A percentile compares a stretch with the other conserved stretches of the same genome.
phyloP scores from a whole-genome alignment of 805 yeast species.

The Wickerhamomyces canadensis region DNA sequence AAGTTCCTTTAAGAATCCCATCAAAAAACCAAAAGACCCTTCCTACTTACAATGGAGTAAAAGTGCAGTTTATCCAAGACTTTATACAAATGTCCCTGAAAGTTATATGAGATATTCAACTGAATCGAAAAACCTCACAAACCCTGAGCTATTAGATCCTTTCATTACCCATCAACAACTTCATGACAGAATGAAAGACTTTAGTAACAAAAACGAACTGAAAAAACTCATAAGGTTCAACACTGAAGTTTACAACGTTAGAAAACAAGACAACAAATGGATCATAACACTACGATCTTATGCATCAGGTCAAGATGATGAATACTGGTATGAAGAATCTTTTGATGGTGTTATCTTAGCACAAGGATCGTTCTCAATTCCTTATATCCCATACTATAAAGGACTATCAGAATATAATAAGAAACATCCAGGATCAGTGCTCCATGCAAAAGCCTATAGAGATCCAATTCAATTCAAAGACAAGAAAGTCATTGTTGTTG shows the following conservation, averaged over 20 bases:
- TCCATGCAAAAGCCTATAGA: slow-evolving; percentile 49
- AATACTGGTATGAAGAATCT: slow-evolving; percentile 38
- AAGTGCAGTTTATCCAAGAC: slow-evolving; percentile 29
- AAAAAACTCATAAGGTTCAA: slow-evolving; percentile 30
- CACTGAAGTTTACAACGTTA: slow-evolving; percentile 35
- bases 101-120: slow-evolving; percentile 33
- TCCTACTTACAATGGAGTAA: slow-evolving; percentile 30
- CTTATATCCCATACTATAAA: slow-evolving; percentile 43
- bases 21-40: slow-evolving; percentile 21
- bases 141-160: slow-evolving; percentile 25
- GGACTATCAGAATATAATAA: slow-evolving; percentile 42
- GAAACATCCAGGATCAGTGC: slow-evolving; percentile 37
- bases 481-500: slow-evolving; percentile 38
- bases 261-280: slow-evolving; percentile 33
- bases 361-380: slow-evolving; percentile 53
- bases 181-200: slow-evolving; percentile 23
- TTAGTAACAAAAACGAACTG: slow-evolving; percentile 26
- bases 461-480: slow-evolving; percentile 32
- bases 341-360: slow-evolving; percentile 57
- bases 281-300: slow-evolving; percentile 22
- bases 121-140: slow-evolving; percentile 19
- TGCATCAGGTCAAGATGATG: slow-evolving; percentile 15
- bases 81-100: slow-evolving; percentile 35
- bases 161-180: slow-evolving; percentile 34
- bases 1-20: slow-evolving; percentile 15